A percentile compares a stretch with the other conserved stretches of the same genome.
phyloP scores from a whole-genome alignment of 305 asterid genomes.

The Fraxinus albicans region DNA sequence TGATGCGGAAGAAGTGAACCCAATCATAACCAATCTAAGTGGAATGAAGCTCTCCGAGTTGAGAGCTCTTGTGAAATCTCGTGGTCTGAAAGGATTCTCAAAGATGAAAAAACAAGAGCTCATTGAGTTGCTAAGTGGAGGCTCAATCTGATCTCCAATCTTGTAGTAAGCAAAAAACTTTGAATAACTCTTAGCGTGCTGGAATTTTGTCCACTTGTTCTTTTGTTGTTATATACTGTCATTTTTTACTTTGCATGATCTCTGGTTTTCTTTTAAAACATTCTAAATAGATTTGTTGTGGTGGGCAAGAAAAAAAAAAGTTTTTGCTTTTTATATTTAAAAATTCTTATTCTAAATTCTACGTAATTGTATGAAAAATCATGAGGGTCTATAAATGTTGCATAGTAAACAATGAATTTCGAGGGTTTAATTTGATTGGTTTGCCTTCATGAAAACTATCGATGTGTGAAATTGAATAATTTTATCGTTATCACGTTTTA shows the following conservation, averaged over 20 bases:
- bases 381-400: too few relatives aligned
- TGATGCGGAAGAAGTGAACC: slow-evolving; percentile 25
- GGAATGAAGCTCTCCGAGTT: slow-evolving; percentile 70
- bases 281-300: neutral
- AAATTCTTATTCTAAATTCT: too few relatives aligned
- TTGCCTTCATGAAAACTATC: too few relatives aligned
- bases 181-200: neutral
- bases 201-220: neutral
- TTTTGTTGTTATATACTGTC: neutral
- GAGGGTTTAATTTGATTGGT: too few relatives aligned
- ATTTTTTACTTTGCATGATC: neutral
- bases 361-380: too few relatives aligned
- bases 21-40: slow-evolving; percentile 29
- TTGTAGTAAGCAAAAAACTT: neutral
- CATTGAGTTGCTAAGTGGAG: slow-evolving; percentile 45
- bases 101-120: slow-evolving; percentile 73
- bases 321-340: too few relatives aligned
- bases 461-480: too few relatives aligned
- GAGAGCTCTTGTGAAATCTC: slow-evolving; percentile 74
- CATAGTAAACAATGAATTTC: too few relatives aligned
- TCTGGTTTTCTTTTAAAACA: neutral
- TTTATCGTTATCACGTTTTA: too few relatives aligned
- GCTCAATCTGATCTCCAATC: slow-evolving; percentile 21
- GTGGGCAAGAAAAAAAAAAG: neutral
- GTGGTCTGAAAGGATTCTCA: slow-evolving; percentile 71